A percentile compares a stretch with the other conserved stretches of the same genome.
Conservation (phyloP, 768 basidiomycete species). For the Udeniomyces megalosporus region DNA sequence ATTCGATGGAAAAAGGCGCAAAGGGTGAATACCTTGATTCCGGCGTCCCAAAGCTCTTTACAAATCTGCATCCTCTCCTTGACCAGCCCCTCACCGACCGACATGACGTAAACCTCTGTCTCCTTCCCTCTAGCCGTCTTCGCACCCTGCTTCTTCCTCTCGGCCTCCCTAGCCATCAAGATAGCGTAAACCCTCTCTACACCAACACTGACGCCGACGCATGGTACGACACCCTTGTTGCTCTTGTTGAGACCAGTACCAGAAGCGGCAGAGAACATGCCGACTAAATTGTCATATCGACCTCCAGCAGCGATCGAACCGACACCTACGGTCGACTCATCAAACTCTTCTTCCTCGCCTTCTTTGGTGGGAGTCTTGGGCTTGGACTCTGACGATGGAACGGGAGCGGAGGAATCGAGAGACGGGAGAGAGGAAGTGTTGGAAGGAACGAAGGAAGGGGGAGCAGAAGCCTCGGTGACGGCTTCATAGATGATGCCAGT, state of each 20-base stretch:
- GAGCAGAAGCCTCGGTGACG: constrained; percentile 79
- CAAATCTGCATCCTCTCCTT: constrained; percentile 69
- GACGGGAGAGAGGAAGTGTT: constrained; percentile 20
- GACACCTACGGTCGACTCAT: constrained; percentile 84
- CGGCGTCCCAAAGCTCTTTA: constrained; percentile 62
- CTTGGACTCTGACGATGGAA: constrained; percentile 24
- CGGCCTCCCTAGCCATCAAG: constrained; percentile 55
- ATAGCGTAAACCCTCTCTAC: constrained; percentile 85
- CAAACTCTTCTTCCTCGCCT: constrained; percentile 51
- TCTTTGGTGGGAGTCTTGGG: constrained; percentile 33
- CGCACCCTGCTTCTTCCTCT: constrained; percentile 38
- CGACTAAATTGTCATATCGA: constrained; percentile 86
- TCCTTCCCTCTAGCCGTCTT: constrained; percentile 59
- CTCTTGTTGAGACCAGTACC: constrained; percentile 37
- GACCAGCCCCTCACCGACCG: constrained; percentile 73
- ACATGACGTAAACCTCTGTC: constrained; percentile 87
- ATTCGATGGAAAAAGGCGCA: background rate
- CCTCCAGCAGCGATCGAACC: constrained; percentile 99
- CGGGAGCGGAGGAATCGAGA: constrained; percentile 24
- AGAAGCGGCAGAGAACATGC: constrained; percentile 59
- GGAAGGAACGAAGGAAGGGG: constrained; percentile 36
- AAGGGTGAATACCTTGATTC: constrained; percentile 53
- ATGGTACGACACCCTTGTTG: constrained; percentile 44
- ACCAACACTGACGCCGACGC: constrained; percentile 82
- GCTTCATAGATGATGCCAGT: constrained; percentile 98